A percentile compares a stretch with the other conserved stretches of the same genome.
These are phyloP conservation scores for Xylariaceae sp. DNA, from an alignment of 2,329 filamentous ascomycete species.

Conservation along the genomic window DNA sequence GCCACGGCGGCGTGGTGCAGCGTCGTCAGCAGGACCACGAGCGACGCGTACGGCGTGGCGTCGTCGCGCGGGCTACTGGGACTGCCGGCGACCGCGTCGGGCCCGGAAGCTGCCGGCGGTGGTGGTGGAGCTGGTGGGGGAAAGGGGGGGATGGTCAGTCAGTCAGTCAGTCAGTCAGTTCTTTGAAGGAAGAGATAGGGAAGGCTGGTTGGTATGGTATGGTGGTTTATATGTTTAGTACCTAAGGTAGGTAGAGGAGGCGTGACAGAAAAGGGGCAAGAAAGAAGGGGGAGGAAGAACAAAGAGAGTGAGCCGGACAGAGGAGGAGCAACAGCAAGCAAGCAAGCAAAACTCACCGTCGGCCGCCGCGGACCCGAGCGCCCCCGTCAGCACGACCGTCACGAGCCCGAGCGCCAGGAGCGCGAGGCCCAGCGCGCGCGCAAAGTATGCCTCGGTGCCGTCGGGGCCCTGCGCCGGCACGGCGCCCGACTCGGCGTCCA, in stretches of 20 bases:
- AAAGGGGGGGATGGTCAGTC: not conserved
- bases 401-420: constrained; percentile 58
- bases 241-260: not conserved
- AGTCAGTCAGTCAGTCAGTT: not conserved
- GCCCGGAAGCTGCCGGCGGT: no score
- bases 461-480: constrained; percentile 1
- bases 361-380: constrained; percentile 54
- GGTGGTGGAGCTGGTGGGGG: constrained; percentile 2
- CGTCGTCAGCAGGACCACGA: constrained; percentile 58
- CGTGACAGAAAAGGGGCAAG: no score
- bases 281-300: no score
- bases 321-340: no score
- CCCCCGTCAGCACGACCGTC: constrained; percentile 62
- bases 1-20: constrained; percentile 56
- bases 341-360: constrained; percentile 27
- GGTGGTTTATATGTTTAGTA: not conserved
- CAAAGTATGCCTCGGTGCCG: constrained; percentile 67
- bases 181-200: no score
- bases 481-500: constrained; percentile 3
- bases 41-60: constrained; percentile 55
- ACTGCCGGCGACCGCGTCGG: no score
- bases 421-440: constrained; percentile 60
- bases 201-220: no score
- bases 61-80: constrained; percentile 21
- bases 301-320: no score